Conservation (phyloP, 805 yeast species). For the Metschnikowia kunwiensis region DNA sequence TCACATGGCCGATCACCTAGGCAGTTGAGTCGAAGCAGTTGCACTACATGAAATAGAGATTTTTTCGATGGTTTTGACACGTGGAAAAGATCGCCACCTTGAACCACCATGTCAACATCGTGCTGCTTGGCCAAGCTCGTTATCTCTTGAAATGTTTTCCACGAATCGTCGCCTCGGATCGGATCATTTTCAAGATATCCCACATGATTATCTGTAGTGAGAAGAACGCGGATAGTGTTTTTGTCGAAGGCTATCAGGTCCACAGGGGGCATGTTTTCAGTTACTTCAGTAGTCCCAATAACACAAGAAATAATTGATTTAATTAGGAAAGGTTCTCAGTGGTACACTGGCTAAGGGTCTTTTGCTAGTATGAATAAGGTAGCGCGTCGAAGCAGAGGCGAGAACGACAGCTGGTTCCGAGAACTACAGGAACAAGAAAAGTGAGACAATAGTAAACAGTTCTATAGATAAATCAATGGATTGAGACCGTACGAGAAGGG, state of each 20-base stretch:
- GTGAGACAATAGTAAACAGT: too few species aligned
- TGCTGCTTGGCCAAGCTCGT: conserved; percentile 62
- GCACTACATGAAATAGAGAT: conserved; percentile 78
- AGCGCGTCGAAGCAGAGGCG: too few species aligned
- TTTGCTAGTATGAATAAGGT: too few species aligned
- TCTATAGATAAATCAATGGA: too few species aligned
- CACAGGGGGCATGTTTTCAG: conserved; percentile 40
- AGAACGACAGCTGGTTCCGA: too few species aligned
- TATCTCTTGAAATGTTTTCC: conserved; percentile 84
- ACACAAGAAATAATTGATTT: too few species aligned
- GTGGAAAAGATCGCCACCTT: conserved; percentile 93
- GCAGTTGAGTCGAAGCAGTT: conserved; percentile 65
- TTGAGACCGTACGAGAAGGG: too few species aligned
- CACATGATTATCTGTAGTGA: conserved; percentile 95
- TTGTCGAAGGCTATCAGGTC: conserved; percentile 46
- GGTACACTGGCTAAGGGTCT: too few species aligned
- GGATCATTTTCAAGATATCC: conserved; percentile 91
- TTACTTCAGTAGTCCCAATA: too few species aligned
- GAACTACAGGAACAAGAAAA: too few species aligned
- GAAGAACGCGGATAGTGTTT: conserved; percentile 70
- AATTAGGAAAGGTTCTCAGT: too few species aligned
- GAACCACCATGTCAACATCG: conserved; percentile 84
- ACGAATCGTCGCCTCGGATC: conserved; percentile 83
- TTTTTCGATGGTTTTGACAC: conserved; percentile 84
- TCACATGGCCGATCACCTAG: conserved; percentile 87